These are phyloP conservation scores for Aquilaria yunnanensis DNA, from an alignment of 345 rosid species.

Conservation along the genomic window DNA sequence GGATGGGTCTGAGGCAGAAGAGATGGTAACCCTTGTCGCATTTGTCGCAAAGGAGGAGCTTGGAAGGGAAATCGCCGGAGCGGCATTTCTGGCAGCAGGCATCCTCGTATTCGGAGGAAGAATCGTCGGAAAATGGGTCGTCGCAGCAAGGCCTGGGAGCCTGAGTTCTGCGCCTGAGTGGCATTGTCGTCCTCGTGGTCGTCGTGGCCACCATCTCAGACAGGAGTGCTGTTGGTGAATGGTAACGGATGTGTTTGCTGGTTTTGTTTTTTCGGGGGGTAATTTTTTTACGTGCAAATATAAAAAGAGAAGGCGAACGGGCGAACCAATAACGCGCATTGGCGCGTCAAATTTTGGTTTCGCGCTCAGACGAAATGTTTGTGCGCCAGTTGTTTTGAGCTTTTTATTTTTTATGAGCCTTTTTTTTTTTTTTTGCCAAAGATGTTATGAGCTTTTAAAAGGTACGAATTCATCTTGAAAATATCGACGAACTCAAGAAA, in stretches of 20 bases:
- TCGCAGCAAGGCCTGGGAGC: constrained; percentile 34
- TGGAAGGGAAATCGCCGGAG: constrained; percentile 51
- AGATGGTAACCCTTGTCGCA: constrained; percentile 83
- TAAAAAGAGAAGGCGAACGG: no score
- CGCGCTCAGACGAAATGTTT: neutral
- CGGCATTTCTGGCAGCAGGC: constrained; percentile 61
- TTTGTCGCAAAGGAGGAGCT: constrained; percentile 82
- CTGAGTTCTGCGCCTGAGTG: constrained; percentile 38
- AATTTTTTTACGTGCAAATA: neutral
- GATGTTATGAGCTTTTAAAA: no score
- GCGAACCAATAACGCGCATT: neutral
- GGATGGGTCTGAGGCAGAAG: constrained; percentile 83
- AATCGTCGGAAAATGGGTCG: constrained; percentile 2
- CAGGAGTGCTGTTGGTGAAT: no score
- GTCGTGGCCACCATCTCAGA: neutral
- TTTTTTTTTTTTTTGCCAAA: no score
- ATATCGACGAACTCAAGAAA: no score
- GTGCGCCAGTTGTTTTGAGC: no score
- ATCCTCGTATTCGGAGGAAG: constrained; percentile 26
- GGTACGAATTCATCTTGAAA: no score
- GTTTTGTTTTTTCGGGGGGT: neutral
- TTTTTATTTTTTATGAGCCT: no score
- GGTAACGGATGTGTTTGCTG: no score
- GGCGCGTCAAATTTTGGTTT: neutral
- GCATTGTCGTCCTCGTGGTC: constrained; percentile 10